Percentiles rank a stretch among this genome's conserved stretches.
Evolutionary conservation across 1,139 yeast genomes (phyloP).

Genomic region (Candida tropicalis): DNA sequence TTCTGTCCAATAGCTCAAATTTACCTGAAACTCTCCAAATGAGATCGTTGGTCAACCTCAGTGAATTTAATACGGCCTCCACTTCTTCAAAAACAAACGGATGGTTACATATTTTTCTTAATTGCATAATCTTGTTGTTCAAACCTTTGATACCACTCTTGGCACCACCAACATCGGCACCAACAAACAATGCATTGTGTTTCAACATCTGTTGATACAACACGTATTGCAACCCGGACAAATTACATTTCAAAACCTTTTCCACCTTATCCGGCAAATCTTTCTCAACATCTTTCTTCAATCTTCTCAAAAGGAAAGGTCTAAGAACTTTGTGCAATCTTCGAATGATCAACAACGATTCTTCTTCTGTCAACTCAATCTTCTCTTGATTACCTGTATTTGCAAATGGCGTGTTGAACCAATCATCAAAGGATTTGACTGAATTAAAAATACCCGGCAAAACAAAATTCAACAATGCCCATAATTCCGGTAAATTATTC

Average conservation of each 20-base stretch:
- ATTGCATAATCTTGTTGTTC: conserved; percentile 92
- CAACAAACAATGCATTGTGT: conserved; percentile 65
- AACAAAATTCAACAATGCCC: conserved; percentile 81
- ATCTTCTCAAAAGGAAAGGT: conserved; percentile 90
- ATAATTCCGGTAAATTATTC: conserved; percentile 79
- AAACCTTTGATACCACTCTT: conserved; percentile 75
- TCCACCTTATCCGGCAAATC: conserved; percentile 96
- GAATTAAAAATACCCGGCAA: conserved; percentile 81
- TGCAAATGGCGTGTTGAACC: conserved; percentile 87
- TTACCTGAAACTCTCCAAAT: conserved; percentile 82
- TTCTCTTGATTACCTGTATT: conserved; percentile 82
- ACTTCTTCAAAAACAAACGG: conserved; percentile 97
- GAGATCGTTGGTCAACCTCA: conserved; percentile 58
- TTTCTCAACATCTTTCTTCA: conserved; percentile 96
- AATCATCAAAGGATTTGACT: conserved; percentile 83
- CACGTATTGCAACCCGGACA: conserved; percentile 82
- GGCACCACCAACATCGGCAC: conserved; percentile 47
- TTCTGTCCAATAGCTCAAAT: conserved; percentile 72
- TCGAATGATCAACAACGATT: conserved; percentile 86
- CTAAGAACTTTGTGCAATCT: conserved; percentile 95
- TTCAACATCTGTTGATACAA: conserved; percentile 80
- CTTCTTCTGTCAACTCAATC: conserved; percentile 86
- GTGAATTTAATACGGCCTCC: conserved; percentile 58
- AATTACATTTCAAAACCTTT: conserved; percentile 91
- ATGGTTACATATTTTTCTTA: conserved; percentile 94